These are phyloP conservation scores for Penicillium sp. DNA, from an alignment of 2,329 filamentous ascomycete genomes.

Conservation along the genomic window DNA sequence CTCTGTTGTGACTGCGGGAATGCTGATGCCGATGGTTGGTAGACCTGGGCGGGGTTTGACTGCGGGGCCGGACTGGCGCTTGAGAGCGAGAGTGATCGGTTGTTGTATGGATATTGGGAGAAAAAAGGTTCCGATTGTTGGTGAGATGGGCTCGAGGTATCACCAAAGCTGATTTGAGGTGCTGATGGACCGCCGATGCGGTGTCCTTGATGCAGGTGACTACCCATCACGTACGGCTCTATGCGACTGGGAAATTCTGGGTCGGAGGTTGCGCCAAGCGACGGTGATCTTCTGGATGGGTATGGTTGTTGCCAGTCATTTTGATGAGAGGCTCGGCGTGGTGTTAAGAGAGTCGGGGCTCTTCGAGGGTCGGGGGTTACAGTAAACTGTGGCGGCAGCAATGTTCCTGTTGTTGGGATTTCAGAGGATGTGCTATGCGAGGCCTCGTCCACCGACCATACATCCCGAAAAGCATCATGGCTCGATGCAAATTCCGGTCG, in stretches of 20 bases:
- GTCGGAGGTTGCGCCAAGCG: constrained; percentile 29
- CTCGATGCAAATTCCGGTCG: constrained; percentile 22
- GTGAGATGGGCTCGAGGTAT: constrained; percentile 14
- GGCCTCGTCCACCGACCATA: constrained; percentile 22
- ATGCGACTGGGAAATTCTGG: constrained; percentile 27
- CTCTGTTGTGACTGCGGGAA: constrained; percentile 13
- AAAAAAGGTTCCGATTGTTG: constrained; percentile 22
- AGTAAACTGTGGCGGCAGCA: constrained; percentile 28
- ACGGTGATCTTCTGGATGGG: constrained; percentile 27
- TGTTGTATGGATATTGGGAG: constrained; percentile 19
- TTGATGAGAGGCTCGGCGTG: constrained; percentile 28
- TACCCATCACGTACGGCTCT: constrained; percentile 25
- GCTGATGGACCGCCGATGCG: constrained; percentile 10
- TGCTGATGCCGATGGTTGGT: constrained; percentile 10
- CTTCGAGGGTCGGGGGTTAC: constrained; percentile 22
- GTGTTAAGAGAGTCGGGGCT: constrained; percentile 24
- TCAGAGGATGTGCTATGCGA: constrained; percentile 12
- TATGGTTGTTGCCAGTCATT: constrained; percentile 32
- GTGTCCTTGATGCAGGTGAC: constrained; percentile 12
- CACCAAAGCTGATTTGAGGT: constrained; percentile 24
- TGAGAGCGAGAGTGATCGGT: constrained; percentile 20
- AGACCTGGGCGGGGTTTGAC: constrained; percentile 1
- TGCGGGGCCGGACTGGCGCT: constrained; percentile 8
- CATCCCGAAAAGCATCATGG: constrained; percentile 14
- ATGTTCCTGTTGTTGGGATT: constrained; percentile 16